Evolutionary conservation across 1,284 basidiomycete species (phyloP).

Genomic region (Rhodofomes roseus): DNA sequence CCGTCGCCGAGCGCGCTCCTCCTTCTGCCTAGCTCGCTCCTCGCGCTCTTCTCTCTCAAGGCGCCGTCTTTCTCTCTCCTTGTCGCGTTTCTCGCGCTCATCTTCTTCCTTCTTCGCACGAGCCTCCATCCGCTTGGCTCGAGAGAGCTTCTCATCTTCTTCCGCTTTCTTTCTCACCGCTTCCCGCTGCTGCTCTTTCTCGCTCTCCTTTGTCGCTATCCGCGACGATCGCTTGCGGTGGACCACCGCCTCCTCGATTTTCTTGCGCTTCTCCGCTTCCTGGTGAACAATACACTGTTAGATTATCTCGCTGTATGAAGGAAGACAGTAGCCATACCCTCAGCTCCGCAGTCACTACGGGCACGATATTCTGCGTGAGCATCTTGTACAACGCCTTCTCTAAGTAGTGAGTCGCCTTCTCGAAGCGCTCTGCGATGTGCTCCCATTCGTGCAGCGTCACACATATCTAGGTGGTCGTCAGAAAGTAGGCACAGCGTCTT

Average conservation of each 20-base stretch:
- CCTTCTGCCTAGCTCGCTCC: constrained; percentile 23
- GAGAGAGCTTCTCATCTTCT: constrained; percentile 60
- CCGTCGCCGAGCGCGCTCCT: constrained; percentile 23
- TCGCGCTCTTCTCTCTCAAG: constrained; percentile 49
- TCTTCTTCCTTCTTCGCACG: constrained; percentile 63
- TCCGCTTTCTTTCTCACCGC: constrained; percentile 53
- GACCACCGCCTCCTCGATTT: constrained; percentile 64
- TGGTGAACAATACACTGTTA: constrained; percentile 25
- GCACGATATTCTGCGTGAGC: constrained; percentile 63
- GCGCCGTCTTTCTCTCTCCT: constrained; percentile 48
- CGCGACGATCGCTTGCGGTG: constrained; percentile 84
- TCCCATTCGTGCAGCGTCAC: constrained; percentile 82
- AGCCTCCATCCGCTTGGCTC: constrained; percentile 59
- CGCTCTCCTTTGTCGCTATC: constrained; percentile 69
- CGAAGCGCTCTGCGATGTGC: constrained; percentile 65
- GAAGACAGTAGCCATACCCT: constrained; percentile 38
- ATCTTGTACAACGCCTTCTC: constrained; percentile 76
- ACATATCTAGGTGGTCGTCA: constrained; percentile 53
- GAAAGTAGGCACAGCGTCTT: neutral
- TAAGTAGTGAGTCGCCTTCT: constrained; percentile 70
- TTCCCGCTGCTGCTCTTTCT: constrained; percentile 63
- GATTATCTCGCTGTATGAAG: neutral
- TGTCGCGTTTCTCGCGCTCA: constrained; percentile 55
- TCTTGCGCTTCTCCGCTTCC: constrained; percentile 61
- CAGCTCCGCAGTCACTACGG: constrained; percentile 60